Conservation (phyloP, 169 alveolate genomes). For the Cystoisospora suis region DNA sequence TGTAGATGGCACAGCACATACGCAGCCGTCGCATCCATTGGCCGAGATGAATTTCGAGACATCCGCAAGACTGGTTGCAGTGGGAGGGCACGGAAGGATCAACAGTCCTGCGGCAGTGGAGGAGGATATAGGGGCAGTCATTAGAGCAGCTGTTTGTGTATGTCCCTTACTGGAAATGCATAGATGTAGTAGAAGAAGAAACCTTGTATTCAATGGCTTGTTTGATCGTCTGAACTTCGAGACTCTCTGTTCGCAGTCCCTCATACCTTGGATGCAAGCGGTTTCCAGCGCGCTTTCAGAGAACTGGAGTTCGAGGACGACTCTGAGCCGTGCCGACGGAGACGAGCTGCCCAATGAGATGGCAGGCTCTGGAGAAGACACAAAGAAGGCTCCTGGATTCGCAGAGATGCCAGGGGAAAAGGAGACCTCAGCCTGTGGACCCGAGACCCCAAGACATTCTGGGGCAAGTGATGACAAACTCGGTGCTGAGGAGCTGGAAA, state of each 20-base stretch:
- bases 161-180: constrained; percentile 15
- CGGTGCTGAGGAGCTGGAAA: too few species aligned
- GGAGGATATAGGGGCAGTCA: not conserved
- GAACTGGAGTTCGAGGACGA: too few species aligned
- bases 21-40: not conserved
- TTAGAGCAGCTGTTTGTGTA: constrained; percentile 1
- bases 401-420: too few species aligned
- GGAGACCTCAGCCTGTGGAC: too few species aligned
- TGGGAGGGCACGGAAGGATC: not conserved
- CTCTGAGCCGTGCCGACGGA: too few species aligned
- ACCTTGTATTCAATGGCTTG: not conserved
- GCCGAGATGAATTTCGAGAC: not conserved
- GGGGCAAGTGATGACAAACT: too few species aligned
- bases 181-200: not conserved
- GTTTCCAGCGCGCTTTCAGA: too few species aligned
- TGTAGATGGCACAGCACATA: not conserved
- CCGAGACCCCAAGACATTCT: too few species aligned
- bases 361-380: too few species aligned
- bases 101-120: not conserved
- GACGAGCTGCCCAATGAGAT: too few species aligned
- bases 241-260: not conserved
- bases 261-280: not conserved
- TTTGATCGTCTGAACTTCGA: not conserved
- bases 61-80: not conserved
- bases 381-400: too few species aligned